A percentile compares a stretch with the other conserved stretches of the same genome.
Evolutionary conservation across 345 rosid species (phyloP).

Genomic region (Acer yangbiense): DNA sequence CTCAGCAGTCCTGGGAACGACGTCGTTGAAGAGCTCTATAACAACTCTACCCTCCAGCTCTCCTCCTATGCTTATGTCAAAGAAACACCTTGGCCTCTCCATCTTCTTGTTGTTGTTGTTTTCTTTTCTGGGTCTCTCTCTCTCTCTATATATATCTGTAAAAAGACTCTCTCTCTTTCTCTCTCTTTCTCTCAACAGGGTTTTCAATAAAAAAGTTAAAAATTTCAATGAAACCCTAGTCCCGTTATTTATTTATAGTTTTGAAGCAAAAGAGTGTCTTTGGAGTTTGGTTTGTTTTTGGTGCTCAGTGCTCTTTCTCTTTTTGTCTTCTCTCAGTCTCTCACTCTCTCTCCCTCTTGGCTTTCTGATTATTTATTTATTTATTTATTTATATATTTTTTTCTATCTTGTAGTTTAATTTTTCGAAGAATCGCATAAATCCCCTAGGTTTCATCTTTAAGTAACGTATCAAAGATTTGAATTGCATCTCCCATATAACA

Average conservation of each 20-base stretch:
- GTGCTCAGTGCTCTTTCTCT: too few relatives aligned
- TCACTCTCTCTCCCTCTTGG: neutral
- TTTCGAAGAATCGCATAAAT: too few relatives aligned
- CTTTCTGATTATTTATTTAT: too few relatives aligned
- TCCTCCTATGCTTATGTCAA: conserved; percentile 88
- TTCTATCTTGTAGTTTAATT: too few relatives aligned
- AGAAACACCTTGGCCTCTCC: conserved; percentile 69
- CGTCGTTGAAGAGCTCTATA: conserved; percentile 78
- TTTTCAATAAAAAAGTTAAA: neutral
- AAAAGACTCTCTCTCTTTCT: neutral
- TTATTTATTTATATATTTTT: too few relatives aligned
- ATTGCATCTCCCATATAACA: too few relatives aligned
- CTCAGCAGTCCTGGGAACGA: conserved; percentile 86
- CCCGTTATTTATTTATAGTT: conserved; percentile 22
- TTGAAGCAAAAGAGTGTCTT: neutral
- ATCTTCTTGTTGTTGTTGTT: conserved; percentile 33
- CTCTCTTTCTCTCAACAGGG: too few relatives aligned
- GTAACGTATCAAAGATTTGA: too few relatives aligned
- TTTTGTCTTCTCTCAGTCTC: neutral
- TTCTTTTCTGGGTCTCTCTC: neutral
- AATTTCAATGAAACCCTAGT: conserved; percentile 16
- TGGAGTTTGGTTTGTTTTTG: neutral
- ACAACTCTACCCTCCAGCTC: conserved; percentile 93
- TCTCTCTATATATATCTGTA: neutral
- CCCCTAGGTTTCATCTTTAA: too few relatives aligned